Percentiles rank a stretch among this genome's conserved stretches.
Evolutionary conservation across 1,284 basidiomycete species (phyloP).

Genomic region (Xanthoconium separans): DNA sequence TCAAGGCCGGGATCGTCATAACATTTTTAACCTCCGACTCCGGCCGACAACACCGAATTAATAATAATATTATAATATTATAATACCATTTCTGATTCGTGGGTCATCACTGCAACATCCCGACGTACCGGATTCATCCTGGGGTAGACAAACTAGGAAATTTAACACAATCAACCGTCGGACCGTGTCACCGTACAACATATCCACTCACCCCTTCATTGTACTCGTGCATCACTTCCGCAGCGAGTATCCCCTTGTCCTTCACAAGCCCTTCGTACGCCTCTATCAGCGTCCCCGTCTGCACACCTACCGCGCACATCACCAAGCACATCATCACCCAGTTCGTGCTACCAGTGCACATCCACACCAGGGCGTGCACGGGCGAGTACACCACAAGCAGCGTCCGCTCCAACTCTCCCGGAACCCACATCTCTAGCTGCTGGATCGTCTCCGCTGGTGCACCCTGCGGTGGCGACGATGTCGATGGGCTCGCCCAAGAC

Average conservation of each 20-base stretch:
- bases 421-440: conserved; percentile 75
- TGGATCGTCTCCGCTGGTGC: conserved; percentile 50
- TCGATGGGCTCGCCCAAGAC: conserved; percentile 45
- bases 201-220: conserved; percentile 61
- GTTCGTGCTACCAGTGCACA: conserved; percentile 64
- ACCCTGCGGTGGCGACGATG: conserved; percentile 43
- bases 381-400: conserved; percentile 79
- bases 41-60: neutral
- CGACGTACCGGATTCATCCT: conserved; percentile 70
- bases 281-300: conserved; percentile 44
- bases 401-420: conserved; percentile 66
- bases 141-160: conserved; percentile 74
- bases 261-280: conserved; percentile 63
- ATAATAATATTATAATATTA: conserved; percentile 6
- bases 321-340: conserved; percentile 68
- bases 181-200: neutral
- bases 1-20: no score
- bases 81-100: conserved; percentile 73
- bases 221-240: conserved; percentile 86
- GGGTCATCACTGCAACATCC: conserved; percentile 83
- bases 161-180: conserved; percentile 1
- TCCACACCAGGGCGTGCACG: conserved; percentile 69
- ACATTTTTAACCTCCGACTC: neutral
- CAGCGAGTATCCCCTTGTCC: conserved; percentile 73
- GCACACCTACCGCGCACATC: conserved; percentile 62